phyloP scores from a whole-genome alignment of 179 eudicot species.

The Silene noctiflora region DNA sequence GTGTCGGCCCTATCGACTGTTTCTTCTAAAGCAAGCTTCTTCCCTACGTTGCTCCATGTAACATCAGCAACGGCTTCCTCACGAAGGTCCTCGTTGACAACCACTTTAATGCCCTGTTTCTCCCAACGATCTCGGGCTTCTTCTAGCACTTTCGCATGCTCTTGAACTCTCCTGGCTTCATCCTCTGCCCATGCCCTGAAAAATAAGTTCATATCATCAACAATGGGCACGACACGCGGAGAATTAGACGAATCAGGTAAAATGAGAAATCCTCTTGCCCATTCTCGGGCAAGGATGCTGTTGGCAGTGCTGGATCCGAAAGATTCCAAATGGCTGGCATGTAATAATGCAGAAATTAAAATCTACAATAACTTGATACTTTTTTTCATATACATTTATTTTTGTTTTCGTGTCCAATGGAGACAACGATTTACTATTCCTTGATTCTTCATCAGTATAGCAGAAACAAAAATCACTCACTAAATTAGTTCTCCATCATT shows the following conservation, averaged over 20 bases:
- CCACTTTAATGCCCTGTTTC: constrained; percentile 72
- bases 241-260: neutral
- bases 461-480: no score
- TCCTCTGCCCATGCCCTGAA: constrained; percentile 96
- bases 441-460: no score
- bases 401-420: no score
- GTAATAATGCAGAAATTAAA: neutral
- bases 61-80: constrained; percentile 56
- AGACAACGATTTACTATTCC: no score
- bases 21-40: constrained; percentile 54
- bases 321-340: neutral
- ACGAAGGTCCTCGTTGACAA: constrained; percentile 68
- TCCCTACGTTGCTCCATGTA: constrained; percentile 65
- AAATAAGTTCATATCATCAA: constrained; percentile 11
- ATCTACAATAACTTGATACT: no score
- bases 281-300: no score
- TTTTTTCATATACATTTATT: no score
- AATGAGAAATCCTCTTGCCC: no score
- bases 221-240: neutral
- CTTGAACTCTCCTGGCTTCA: constrained; percentile 92
- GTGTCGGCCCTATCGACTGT: constrained; percentile 65
- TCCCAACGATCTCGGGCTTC: constrained; percentile 96
- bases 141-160: constrained; percentile 75
- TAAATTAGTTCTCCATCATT: no score
- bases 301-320: neutral